A percentile compares a stretch with the other conserved stretches of the same genome.
phyloP scores from a whole-genome alignment of 2,329 filamentous ascomycete genomes.

The Magnaporthiopsis rhizophila region DNA sequence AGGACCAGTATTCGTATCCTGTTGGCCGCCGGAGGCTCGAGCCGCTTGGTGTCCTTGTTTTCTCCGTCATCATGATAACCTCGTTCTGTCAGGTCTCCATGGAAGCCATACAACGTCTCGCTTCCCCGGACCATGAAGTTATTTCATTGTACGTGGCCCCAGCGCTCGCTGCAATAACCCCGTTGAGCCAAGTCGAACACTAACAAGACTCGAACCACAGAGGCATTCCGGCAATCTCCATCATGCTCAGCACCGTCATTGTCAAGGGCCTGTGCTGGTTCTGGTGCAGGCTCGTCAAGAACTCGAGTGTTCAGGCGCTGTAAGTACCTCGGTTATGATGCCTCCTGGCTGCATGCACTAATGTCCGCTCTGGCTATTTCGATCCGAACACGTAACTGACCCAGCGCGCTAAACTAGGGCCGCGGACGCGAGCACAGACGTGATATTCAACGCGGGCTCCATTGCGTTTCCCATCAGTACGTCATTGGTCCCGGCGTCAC shows the following conservation, averaged over 20 bases:
- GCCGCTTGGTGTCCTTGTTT: slow-evolving; percentile 72
- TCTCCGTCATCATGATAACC: slow-evolving; percentile 80
- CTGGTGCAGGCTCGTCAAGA: slow-evolving; percentile 80
- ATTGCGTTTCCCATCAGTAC: slow-evolving; percentile 73
- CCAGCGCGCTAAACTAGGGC: slow-evolving; percentile 14
- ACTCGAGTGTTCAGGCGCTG: slow-evolving; percentile 77
- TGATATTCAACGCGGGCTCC: slow-evolving; percentile 85
- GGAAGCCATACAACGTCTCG: slow-evolving; percentile 59
- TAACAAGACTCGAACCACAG: slow-evolving; percentile 15
- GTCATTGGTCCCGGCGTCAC: slow-evolving; percentile 15
- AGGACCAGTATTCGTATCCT: slow-evolving; percentile 69
- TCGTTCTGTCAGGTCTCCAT: slow-evolving; percentile 73
- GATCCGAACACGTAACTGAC: not conserved
- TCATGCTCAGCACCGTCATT: slow-evolving; percentile 74
- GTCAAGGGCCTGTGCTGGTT: slow-evolving; percentile 80
- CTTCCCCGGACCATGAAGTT: slow-evolving; percentile 52
- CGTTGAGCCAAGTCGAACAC: not conserved
- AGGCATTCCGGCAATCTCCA: slow-evolving; percentile 61
- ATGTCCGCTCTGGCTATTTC: not conserved
- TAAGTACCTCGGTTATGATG: slow-evolving; percentile 26
- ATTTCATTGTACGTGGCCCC: slow-evolving; percentile 49
- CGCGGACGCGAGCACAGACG: slow-evolving; percentile 38
- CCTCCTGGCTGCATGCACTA: too few species aligned
- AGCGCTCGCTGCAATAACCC: slow-evolving; percentile 4
- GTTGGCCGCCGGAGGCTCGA: slow-evolving; percentile 70